Base-by-base conservation (phyloP, 495 filamentous ascomycete species). In the Chlorociboria aeruginascens region DNA sequence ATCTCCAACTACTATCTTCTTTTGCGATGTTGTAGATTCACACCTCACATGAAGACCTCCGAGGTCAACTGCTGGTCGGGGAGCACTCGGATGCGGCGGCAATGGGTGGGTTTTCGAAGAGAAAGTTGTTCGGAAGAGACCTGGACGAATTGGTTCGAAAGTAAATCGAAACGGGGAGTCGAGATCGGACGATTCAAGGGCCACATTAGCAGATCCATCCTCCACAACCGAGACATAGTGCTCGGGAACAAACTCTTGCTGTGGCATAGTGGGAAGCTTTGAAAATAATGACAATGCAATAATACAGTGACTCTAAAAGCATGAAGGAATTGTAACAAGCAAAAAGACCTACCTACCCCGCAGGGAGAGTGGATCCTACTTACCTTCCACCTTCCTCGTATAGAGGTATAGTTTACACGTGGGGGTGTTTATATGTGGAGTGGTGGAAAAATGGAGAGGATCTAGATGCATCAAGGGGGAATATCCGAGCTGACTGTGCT, bases 71-170 rank as follows among this genome's bases (percentile, higher is more conserved):
- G 64, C 54, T 8, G 72, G 78, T 33, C 66, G 68, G 20, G 53
- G 61, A 13, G 77, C 68, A 46, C 74, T 80, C 16, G 78, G 78
- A 61, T 73, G 72, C 6, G 77, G 78, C 33, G 80, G 74, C 14
- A 81, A 55, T 16, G 71, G 71, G 54, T 82, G 77, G 11, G 68
- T 58, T 32, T 61, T 47, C 7, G 78, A 78, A 25, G 76, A 69
- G 61, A 84, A 84, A 8, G 74, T 78, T 32, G 78, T 81, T 14
- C 80, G 69, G 60, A 82, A 84, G 3, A 84, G 61, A 40, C 79
- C 77, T 12, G 72, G 65, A 17, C 73, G 70, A 32, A 82, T 28
- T 6, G 70, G 68, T 55, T 82, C 72, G 56, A 84, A 81, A 8
- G 64, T 64, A 58, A 84, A 81, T 13, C 68, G 61, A 48, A 75